Evolutionary conservation across 768 basidiomycete species (phyloP).

Genomic region (Antrodiella citrinella): DNA sequence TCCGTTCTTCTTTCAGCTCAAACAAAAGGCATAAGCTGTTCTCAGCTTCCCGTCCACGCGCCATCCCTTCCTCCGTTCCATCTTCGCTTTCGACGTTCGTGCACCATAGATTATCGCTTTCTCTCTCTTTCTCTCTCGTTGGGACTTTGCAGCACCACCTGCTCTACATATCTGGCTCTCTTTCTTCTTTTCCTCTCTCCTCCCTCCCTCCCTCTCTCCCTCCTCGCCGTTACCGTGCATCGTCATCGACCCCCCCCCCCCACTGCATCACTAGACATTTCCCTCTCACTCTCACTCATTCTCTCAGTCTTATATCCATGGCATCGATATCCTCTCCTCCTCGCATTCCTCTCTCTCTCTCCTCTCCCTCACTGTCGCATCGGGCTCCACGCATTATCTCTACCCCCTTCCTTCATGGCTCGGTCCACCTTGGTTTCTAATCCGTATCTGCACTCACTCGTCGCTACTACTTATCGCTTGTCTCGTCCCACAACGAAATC

Average conservation of each 20-base stretch:
- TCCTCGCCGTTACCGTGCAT: neutral
- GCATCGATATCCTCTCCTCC: constrained; percentile 3
- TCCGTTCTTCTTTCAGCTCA: constrained; percentile 13
- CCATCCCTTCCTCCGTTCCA: constrained; percentile 4
- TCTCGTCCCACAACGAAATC: too few relatives aligned
- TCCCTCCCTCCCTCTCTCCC: constrained; percentile 4
- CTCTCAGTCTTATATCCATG: constrained; percentile 1
- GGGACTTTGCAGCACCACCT: constrained; percentile 12
- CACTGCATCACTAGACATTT: constrained; percentile 9
- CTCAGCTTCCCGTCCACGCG: constrained; percentile 4
- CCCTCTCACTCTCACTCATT: constrained; percentile 1
- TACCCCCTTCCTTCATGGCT: neutral
- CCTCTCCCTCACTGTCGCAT: neutral
- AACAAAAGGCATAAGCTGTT: constrained; percentile 15
- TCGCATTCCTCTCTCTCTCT: constrained; percentile 5
- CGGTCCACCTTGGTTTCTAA: neutral
- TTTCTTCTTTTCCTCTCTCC: constrained; percentile 1
- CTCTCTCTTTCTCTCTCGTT: constrained; percentile 5
- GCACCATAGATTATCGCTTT: neutral
- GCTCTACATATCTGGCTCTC: constrained; percentile 3
- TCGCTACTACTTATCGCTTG: neutral
- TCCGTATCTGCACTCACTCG: neutral
- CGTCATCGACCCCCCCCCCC: neutral
- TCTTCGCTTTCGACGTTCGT: neutral
- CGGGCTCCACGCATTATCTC: neutral